Evolutionary conservation across 176 grass and related monocot species (phyloP).

Genomic region (Hordeum marinum): DNA sequence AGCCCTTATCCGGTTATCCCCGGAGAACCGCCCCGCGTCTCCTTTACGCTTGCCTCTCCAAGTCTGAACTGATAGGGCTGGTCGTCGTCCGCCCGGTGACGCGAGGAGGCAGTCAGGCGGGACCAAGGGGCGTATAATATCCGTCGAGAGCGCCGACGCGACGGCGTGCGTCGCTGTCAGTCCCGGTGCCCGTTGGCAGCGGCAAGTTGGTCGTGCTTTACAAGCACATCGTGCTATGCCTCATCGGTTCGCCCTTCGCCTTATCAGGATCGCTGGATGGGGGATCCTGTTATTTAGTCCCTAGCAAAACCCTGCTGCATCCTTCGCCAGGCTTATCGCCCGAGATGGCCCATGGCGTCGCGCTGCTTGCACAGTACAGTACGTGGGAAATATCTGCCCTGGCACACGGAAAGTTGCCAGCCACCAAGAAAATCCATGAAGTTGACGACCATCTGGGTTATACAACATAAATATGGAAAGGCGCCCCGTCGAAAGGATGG

Average conservation of each 20-base stretch:
- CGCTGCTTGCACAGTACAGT: no score
- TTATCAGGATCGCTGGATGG: not conserved
- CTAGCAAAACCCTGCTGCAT: not conserved
- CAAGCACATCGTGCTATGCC: not conserved
- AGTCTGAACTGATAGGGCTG: no score
- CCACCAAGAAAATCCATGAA: no score
- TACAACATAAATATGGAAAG: not conserved
- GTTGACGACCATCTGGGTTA: not conserved
- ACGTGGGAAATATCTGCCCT: no score
- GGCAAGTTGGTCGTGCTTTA: not conserved
- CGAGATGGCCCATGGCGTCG: no score
- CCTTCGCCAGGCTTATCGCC: no score
- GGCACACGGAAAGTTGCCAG: no score
- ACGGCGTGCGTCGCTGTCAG: not conserved
- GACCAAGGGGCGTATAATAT: no score
- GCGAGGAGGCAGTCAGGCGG: not conserved
- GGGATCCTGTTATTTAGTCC: not conserved
- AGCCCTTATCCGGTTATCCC: not conserved
- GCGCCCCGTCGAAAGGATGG: not conserved
- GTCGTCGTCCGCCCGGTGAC: not conserved
- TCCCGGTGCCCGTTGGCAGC: not conserved
- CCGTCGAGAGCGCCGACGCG: no score
- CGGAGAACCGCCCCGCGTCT: no score
- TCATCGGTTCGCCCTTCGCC: not conserved
- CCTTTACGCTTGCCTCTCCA: not conserved